phyloP scores from a whole-genome alignment of 1,284 basidiomycete species.

The Cystobasidium slooffiae region DNA sequence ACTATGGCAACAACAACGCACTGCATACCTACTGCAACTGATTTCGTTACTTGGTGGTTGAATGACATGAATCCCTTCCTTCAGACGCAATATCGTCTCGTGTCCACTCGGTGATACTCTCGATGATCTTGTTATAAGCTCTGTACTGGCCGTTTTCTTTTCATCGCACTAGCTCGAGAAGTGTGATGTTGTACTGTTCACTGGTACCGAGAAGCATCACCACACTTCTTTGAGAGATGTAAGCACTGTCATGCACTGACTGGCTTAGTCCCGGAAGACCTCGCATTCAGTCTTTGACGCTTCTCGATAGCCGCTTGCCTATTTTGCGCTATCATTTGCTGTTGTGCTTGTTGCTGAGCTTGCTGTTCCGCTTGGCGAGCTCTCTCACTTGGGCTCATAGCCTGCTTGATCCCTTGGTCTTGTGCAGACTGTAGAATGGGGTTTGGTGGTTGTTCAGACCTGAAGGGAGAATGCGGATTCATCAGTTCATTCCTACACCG shows the following conservation, averaged over 20 bases:
- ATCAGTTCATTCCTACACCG: no score
- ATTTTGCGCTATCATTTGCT: slow-evolving; percentile 29
- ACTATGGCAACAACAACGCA: not conserved
- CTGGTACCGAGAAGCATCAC: no score
- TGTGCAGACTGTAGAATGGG: slow-evolving; percentile 3
- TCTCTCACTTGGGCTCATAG: slow-evolving; percentile 20
- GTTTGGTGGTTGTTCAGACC: not conserved
- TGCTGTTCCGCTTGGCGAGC: slow-evolving; percentile 4
- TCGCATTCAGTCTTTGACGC: not conserved
- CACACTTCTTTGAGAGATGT: no score
- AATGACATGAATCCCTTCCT: no score
- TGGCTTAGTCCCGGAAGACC: slow-evolving; percentile 3
- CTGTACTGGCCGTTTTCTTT: no score
- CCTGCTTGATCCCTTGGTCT: slow-evolving; percentile 3
- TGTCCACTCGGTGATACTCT: no score
- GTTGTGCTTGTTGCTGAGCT: not conserved
- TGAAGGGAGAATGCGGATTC: not conserved
- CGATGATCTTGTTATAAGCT: no score
- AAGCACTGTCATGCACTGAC: slow-evolving; percentile 4
- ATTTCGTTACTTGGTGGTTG: no score
- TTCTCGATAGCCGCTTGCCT: slow-evolving; percentile 15
- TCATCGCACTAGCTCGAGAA: no score
- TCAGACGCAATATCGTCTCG: no score
- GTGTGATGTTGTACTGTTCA: no score
- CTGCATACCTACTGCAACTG: no score